Conservation (phyloP, 2,329 filamentous ascomycete genomes). For the Thielaviopsis punctulata region DNA sequence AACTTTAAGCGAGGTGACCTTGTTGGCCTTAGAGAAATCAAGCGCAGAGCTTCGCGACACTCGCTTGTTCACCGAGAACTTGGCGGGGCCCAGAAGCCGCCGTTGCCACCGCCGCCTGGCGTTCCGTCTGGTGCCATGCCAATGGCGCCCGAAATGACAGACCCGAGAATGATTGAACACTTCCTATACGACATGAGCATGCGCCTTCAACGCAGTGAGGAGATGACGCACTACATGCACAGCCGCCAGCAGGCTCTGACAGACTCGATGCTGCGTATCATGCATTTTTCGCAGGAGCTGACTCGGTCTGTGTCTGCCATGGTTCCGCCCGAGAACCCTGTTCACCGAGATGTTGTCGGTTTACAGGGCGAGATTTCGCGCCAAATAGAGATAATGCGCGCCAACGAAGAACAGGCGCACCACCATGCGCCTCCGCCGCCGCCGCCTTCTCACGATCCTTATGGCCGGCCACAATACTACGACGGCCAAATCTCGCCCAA, state of each 20-base stretch:
- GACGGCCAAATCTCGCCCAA: conserved; percentile 73
- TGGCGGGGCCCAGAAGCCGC: conserved; percentile 41
- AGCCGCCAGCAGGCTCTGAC: conserved; percentile 66
- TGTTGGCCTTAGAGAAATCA: conserved; percentile 82
- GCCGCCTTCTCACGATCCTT: conserved; percentile 31
- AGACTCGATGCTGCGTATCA: conserved; percentile 55
- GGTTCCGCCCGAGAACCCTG: conserved; percentile 55
- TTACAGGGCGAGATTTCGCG: conserved; percentile 44
- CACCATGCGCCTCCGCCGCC: conserved; percentile 40
- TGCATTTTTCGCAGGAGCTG: conserved; percentile 71
- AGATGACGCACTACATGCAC: conserved; percentile 61
- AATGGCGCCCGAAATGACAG: conserved; percentile 44
- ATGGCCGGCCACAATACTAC: conserved; percentile 51
- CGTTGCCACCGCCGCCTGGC: conserved; percentile 31
- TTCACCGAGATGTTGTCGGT: conserved; percentile 57
- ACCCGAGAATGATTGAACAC: conserved; percentile 66
- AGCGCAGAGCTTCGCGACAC: conserved; percentile 82
- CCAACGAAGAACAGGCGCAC: conserved; percentile 41
- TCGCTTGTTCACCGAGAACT: conserved; percentile 87
- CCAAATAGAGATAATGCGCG: conserved; percentile 38
- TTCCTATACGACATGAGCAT: conserved; percentile 63
- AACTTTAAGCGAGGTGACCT: conserved; percentile 94
- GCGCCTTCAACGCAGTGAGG: conserved; percentile 66
- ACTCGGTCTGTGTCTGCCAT: conserved; percentile 57
- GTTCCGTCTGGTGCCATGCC: conserved; percentile 69